phyloP scores from a whole-genome alignment of 1,139 yeast genomes.

The Taiozyma sp. region DNA sequence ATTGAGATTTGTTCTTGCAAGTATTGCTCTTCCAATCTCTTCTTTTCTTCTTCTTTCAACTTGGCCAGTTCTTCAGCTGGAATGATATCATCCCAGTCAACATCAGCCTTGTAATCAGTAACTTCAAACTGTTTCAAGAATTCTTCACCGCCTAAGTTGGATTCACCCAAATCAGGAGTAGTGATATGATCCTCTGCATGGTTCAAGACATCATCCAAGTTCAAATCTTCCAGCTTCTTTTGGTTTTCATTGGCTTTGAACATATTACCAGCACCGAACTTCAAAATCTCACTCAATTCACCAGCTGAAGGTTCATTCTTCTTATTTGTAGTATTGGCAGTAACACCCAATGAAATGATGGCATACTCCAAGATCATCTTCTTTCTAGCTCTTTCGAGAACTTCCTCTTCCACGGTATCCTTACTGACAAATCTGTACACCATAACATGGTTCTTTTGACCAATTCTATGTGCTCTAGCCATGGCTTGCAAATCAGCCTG shows the following conservation, averaged over 20 bases:
- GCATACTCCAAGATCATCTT: conserved; percentile 99
- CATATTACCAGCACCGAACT: conserved; percentile 99
- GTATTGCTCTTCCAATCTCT: conserved; percentile 77
- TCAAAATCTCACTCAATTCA: conserved; percentile 87
- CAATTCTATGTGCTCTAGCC: conserved; percentile 99
- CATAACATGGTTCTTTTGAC: conserved; percentile 96
- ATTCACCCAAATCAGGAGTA: conserved; percentile 93
- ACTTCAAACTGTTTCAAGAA: conserved; percentile 96
- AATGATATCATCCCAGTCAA: conserved; percentile 98
- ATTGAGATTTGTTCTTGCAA: conserved; percentile 86
- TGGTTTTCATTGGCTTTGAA: conserved; percentile 90
- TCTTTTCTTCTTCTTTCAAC: conserved; percentile 87
- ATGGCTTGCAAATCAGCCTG: conserved; percentile 98
- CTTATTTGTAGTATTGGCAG: conserved; percentile 47
- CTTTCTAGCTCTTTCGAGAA: conserved; percentile 91
- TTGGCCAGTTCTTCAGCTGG: conserved; percentile 91
- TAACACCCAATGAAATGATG: conserved; percentile 90
- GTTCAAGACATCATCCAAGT: conserved; percentile 89
- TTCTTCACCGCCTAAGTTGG: conserved; percentile 97
- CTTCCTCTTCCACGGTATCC: conserved; percentile 97
- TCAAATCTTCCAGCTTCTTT: conserved; percentile 90
- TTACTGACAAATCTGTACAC: conserved; percentile 95
- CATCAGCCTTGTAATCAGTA: conserved; percentile 97
- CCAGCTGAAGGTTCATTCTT: conserved; percentile 73
- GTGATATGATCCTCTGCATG: conserved; percentile 98